Evolutionary conservation across 1,284 basidiomycete species (phyloP).

Genomic region (Agaricales sp.): DNA sequence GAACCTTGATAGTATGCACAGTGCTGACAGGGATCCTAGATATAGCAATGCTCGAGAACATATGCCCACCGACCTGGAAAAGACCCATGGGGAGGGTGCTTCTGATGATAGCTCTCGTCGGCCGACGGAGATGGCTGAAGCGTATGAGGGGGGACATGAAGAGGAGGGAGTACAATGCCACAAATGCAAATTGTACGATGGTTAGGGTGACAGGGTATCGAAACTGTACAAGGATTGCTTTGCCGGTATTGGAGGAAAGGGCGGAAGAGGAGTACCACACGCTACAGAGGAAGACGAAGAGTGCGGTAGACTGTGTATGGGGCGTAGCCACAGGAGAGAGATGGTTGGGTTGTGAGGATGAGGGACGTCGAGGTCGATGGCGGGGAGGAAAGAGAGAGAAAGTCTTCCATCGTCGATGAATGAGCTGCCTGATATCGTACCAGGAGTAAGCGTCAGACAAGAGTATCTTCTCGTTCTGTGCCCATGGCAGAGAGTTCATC

Average conservation of each 20-base stretch:
- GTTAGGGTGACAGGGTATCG: conserved; percentile 87
- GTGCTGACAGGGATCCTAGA: conserved; percentile 94
- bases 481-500: background rate
- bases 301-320: conserved; percentile 21
- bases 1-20: conserved; percentile 97
- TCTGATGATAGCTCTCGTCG: conserved; percentile 63
- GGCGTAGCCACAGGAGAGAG: background rate
- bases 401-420: background rate
- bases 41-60: conserved; percentile 95
- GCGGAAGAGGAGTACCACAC: conserved; percentile 84
- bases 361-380: background rate
- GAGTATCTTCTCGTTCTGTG: background rate
- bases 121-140: conserved; percentile 57
- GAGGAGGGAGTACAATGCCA: conserved; percentile 77
- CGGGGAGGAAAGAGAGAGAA: background rate
- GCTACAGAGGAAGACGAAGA: conserved; percentile 58
- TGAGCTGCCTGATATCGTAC: background rate
- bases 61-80: conserved; percentile 95
- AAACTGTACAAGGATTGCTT: conserved; percentile 81
- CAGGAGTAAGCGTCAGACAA: background rate
- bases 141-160: conserved; percentile 66
- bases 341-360: background rate
- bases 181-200: conserved; percentile 96
- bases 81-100: conserved; percentile 88
- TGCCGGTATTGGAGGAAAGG: conserved; percentile 82